phyloP scores from a whole-genome alignment of 2,329 filamentous ascomycete species.

The Thielaviopsis euricoi region DNA sequence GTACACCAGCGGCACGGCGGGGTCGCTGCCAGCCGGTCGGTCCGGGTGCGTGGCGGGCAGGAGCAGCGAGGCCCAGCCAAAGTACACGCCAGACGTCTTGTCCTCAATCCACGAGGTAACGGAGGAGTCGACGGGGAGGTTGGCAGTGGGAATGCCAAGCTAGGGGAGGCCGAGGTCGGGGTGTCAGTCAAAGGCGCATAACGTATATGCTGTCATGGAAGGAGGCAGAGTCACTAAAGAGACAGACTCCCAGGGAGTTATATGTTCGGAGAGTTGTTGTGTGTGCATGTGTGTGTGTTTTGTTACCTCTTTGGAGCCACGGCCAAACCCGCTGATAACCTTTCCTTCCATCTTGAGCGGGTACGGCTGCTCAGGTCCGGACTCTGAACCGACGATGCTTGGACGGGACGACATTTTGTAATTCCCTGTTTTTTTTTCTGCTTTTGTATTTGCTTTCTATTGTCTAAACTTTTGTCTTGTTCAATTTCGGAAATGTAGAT shows the following conservation, averaged over 20 bases:
- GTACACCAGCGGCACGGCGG: slow-evolving; percentile 31
- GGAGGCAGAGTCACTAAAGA: background rate
- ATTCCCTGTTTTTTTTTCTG: too few species aligned
- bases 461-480: too few species aligned
- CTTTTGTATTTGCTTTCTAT: too few species aligned
- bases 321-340: slow-evolving; percentile 84
- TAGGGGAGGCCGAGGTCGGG: slow-evolving; percentile 20
- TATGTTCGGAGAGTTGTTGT: background rate
- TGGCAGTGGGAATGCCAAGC: slow-evolving; percentile 94
- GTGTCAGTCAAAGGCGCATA: background rate
- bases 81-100: slow-evolving; percentile 73
- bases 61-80: slow-evolving; percentile 69
- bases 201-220: too few species aligned
- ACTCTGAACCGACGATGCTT: slow-evolving; percentile 53
- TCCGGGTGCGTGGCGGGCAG: slow-evolving; percentile 34
- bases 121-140: slow-evolving; percentile 58
- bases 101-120: slow-evolving; percentile 42
- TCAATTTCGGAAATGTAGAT: too few species aligned
- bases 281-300: background rate
- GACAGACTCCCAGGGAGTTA: too few species aligned
- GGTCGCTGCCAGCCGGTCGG: slow-evolving; percentile 16
- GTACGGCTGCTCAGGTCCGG: slow-evolving; percentile 61
- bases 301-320: slow-evolving; percentile 74
- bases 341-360: slow-evolving; percentile 71
- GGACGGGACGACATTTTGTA: slow-evolving; percentile 27